phyloP scores from a whole-genome alignment of 192 early-diverging fungal genomes.

The Oehlia diaphana region DNA sequence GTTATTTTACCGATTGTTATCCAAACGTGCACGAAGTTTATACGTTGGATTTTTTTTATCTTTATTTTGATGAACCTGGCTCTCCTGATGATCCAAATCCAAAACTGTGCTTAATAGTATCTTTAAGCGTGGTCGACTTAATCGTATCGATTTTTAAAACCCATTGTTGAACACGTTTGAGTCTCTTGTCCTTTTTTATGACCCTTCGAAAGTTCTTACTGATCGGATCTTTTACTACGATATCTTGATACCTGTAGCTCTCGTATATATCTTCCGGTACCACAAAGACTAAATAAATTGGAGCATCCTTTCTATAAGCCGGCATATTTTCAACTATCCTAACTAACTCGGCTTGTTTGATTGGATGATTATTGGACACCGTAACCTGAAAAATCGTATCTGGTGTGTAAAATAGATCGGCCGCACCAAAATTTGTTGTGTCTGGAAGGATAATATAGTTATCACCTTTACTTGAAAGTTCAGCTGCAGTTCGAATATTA shows the following conservation, averaged over 20 bases:
- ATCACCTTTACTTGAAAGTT: not conserved
- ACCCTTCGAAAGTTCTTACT: not conserved
- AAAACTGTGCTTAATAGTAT: too few relatives aligned
- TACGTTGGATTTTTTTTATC: too few relatives aligned
- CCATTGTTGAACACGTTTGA: not conserved
- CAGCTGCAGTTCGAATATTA: not conserved
- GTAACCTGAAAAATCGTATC: conserved; percentile 1
- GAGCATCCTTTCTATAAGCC: not conserved
- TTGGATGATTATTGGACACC: not conserved
- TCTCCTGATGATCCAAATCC: too few relatives aligned
- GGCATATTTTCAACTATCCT: conserved; percentile 1
- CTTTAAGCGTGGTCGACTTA: too few relatives aligned
- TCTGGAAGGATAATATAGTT: not conserved
- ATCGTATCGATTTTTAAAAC: not conserved
- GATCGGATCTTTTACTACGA: not conserved
- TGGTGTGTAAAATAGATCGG: not conserved
- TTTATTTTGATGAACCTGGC: too few relatives aligned
- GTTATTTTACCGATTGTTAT: too few relatives aligned
- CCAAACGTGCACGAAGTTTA: too few relatives aligned
- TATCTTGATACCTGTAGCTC: not conserved
- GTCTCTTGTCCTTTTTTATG: not conserved
- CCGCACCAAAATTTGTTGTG: not conserved
- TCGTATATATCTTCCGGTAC: not conserved
- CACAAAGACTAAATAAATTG: not conserved
- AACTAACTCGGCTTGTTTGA: conserved; percentile 1